Evolutionary conservation across 192 early-diverging fungal genomes (phyloP), one percentile per base, ranked within the genome.

Genomic region (Rhizophagus sp.): DNA sequence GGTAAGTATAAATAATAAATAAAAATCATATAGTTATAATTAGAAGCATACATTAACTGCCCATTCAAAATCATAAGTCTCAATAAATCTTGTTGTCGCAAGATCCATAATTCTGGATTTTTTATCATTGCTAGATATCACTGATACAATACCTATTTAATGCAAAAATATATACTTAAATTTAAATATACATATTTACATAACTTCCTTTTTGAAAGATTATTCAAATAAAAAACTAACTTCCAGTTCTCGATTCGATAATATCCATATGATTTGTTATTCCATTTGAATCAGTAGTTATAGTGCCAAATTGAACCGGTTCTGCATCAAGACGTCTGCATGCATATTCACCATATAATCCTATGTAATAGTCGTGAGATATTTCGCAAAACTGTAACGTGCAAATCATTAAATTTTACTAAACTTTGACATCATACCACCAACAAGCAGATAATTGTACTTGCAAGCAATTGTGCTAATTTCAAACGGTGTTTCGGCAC

Each of bases 191-290:
- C 4, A 12, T 12, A 47, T 12, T 47, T 47, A 47, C 44, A 47
- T 12, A 47, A 47, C 11, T 47, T 44, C 1, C 7, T 44, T 44
- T 44, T 47, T 47, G 44, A 47, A 47, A 69, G 22, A 22, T 39
- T 8, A 8, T n/a, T 70, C 10, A 44, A 19, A 15, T 34, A 69
- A 36, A 0, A 44, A 33, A 33, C 57, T 74, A 75, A 86, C 87
- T 80, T 64, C 89, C 88, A 76, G 78, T 73, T 39, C 88, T 83
- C 34, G 65, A 50, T 44, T 81, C 66, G 19, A 79, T 78, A 9
- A 92, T 85, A 61, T 91, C 90, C 9, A 87, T 83, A 76, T 93
- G 90, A 80, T 93, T 93, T 39, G 88, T 91, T 72, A 92, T 92
- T 1, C 90, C 91, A 27, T 83, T 85, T 25, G 79, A 66, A 65